Conservation (phyloP, 2,329 filamentous ascomycete species). For the Penicillium frequentans region DNA sequence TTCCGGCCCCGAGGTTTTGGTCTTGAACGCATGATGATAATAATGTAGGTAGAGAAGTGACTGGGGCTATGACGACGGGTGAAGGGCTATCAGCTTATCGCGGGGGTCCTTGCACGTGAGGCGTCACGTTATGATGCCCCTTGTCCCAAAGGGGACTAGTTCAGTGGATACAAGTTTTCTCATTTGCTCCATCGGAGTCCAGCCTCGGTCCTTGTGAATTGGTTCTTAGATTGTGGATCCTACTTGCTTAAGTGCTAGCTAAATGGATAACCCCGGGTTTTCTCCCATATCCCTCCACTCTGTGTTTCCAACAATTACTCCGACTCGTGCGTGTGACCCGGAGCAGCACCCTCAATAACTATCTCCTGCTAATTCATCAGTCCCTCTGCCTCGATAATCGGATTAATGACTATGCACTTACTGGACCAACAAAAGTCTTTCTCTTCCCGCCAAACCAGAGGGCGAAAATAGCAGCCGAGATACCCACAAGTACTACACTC, state of each 20-base stretch:
- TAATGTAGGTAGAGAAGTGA: slow-evolving; percentile 8
- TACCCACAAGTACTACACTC: slow-evolving; percentile 42
- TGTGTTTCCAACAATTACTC: background rate
- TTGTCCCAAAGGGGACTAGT: background rate
- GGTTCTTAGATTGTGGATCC: no score
- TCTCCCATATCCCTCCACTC: no score
- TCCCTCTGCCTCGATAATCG: background rate
- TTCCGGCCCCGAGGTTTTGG: background rate
- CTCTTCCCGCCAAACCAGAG: slow-evolving; percentile 6
- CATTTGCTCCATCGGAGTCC: background rate
- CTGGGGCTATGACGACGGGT: slow-evolving; percentile 6
- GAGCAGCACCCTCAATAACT: background rate
- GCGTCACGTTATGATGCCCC: background rate
- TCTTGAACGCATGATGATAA: background rate
- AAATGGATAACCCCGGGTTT: no score
- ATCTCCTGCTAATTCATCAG: background rate
- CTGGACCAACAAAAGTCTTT: slow-evolving; percentile 12
- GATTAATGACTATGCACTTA: background rate
- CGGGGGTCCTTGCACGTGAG: background rate
- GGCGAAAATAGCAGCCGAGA: slow-evolving; percentile 3
- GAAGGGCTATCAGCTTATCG: background rate
- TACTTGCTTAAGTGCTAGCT: no score
- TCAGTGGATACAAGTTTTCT: background rate
- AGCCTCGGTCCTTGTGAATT: no score
- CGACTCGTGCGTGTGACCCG: background rate